Conservation (phyloP, 305 asterid species). For the Solanum hybrid region DNA sequence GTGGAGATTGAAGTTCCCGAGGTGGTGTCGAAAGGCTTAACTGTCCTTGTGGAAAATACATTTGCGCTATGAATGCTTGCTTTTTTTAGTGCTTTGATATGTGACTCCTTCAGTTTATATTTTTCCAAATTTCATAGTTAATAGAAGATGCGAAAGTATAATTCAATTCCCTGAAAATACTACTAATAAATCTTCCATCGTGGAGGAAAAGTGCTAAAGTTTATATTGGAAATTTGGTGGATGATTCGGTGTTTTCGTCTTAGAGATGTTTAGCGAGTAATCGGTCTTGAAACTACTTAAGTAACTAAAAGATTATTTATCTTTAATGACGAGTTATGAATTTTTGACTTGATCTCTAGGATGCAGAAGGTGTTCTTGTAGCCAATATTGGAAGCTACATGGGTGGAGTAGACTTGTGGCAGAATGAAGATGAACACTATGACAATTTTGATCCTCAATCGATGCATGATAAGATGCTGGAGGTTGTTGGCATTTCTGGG, state of each 20-base stretch:
- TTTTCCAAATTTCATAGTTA: neutral
- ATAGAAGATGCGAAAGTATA: neutral
- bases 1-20: conserved; percentile 89
- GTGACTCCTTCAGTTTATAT: neutral
- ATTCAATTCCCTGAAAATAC: neutral
- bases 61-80: neutral
- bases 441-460: conserved; percentile 96
- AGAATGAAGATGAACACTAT: conserved; percentile 79
- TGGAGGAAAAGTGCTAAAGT: neutral
- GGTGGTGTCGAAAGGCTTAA: conserved; percentile 28
- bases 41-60: neutral
- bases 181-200: neutral
- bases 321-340: neutral
- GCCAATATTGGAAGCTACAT: conserved; percentile 95
- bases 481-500: conserved; percentile 94
- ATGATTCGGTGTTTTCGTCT: neutral
- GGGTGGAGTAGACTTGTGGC: conserved; percentile 99
- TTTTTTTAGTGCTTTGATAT: neutral
- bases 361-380: conserved; percentile 91
- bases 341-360: conserved; percentile 29
- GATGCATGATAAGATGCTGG: conserved; percentile 93
- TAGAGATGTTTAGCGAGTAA: neutral
- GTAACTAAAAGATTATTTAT: neutral
- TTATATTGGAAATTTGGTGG: neutral
- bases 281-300: neutral